These are phyloP conservation scores for Hansenula lynferdii DNA, from an alignment of 1,139 yeast genomes.

Conservation along the genomic window DNA sequence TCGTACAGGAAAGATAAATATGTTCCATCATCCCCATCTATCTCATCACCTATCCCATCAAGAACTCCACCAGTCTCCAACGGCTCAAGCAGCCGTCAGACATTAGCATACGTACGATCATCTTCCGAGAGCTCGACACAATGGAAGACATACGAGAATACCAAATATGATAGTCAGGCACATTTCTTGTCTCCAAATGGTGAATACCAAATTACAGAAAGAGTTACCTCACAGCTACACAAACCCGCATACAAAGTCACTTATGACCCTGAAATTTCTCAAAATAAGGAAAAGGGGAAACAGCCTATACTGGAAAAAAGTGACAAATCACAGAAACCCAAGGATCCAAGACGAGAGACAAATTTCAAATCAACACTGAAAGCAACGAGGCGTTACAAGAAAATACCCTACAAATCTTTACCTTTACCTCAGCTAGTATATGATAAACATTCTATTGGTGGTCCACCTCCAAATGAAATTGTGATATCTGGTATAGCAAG, in stretches of 20 bases:
- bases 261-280: constrained; percentile 56
- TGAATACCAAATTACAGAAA: constrained; percentile 3
- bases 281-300: constrained; percentile 34
- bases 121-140: not conserved
- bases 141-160: not conserved
- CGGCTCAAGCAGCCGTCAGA: not conserved
- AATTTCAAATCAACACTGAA: constrained; percentile 9
- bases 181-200: constrained; percentile 10
- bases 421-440: constrained; percentile 50
- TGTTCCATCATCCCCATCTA: not conserved
- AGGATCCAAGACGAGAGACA: constrained; percentile 36
- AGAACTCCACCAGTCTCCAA: not conserved
- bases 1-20: not conserved
- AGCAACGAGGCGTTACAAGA: constrained; percentile 24
- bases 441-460: constrained; percentile 73
- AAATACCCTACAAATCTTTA: constrained; percentile 30
- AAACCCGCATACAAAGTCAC: constrained; percentile 35
- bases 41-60: not conserved
- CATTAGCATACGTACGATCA: not conserved
- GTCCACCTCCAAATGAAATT: constrained; percentile 67
- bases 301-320: constrained; percentile 30
- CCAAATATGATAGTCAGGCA: constrained; percentile 5
- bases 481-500: constrained; percentile 62
- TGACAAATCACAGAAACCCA: constrained; percentile 27
- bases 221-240: constrained; percentile 6